Evolutionary conservation across 2,329 filamentous ascomycete species (phyloP), one percentile per base, ranked within the genome.

Genomic region (Biscogniauxia marginata): DNA sequence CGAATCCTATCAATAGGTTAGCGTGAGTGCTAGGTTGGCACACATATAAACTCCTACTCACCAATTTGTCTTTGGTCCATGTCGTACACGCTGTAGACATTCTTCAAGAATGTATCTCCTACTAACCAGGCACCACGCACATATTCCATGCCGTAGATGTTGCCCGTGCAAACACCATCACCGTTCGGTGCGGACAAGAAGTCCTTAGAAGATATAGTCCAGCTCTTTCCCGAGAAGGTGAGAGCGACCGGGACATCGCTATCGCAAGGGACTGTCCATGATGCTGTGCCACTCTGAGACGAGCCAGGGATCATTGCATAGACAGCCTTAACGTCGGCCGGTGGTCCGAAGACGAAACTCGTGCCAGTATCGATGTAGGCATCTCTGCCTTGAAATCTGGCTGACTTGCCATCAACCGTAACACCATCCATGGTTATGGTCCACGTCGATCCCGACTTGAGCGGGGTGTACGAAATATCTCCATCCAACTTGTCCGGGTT

Each of bases 311-410:
- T 85, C 24, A 84, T 73, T 25, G 78, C 75, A 73, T 96, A 90
- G 6, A 96, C 68, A 8, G 80, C 78, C 46, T 81, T 77, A 1
- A 91, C 89, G 65, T 92, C 86, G 2, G 75, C 75, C 1, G 79
- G 73, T 0, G 91, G 89, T 5, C 90, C 84, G 61, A 96, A 86
- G 23, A 91, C 83, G 70, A 88, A 95, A 0, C 87, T 90, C 0
- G 91, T 95, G 50, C 91, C 91, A 0, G 90, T 92, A 72, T 96
- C 92, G 63, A 96, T 87, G 69, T 92, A 91, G 25, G 87, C 89
- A 1, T 78, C 77, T 49, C 79, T 71, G 39, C 75, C 76, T 9
- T 81, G 84, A 34, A 87, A 75, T n/a, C 80, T 77, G 11, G 81
- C 79, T 7, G 78, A 75, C 46, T 81, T 78, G 48, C 83, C 87